Evolutionary conservation across 805 yeast species (phyloP).

Genomic region (Cyberlindnera lachancei): DNA sequence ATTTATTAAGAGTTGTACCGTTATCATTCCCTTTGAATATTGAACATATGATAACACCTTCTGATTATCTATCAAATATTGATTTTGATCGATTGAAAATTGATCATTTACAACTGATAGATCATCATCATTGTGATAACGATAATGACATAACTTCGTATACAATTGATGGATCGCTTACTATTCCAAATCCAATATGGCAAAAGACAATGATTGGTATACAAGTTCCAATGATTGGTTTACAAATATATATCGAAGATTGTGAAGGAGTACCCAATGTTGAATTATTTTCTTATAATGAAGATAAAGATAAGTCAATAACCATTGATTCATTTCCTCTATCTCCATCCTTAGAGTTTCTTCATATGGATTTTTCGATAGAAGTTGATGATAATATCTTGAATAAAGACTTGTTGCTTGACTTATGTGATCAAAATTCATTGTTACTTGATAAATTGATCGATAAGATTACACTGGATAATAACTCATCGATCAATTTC

Average conservation of each 20-base stretch:
- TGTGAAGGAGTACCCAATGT: conserved; percentile 27
- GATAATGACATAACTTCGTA: conserved; percentile 19
- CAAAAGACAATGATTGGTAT: conserved; percentile 13
- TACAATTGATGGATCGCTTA: conserved; percentile 10
- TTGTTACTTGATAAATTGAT: no score
- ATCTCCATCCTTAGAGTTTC: conserved; percentile 8
- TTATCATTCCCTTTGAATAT: conserved; percentile 25
- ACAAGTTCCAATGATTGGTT: conserved; percentile 28
- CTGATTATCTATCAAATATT: conserved; percentile 14
- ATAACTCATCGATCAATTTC: no score
- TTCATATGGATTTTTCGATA: conserved; percentile 5
- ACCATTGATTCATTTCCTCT: conserved; percentile 8
- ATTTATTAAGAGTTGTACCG: conserved; percentile 28
- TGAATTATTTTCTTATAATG: conserved; percentile 23
- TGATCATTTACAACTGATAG: conserved; percentile 10
- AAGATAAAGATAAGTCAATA: no score
- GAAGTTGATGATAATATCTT: no score
- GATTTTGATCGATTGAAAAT: conserved; percentile 18
- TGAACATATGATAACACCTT: conserved; percentile 23
- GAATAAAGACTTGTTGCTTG: no score
- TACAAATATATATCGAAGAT: conserved; percentile 31
- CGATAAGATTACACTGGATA: no score
- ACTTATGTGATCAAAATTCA: no score
- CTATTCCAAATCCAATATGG: conserved; percentile 18
- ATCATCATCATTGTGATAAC: no score